Conservation (phyloP, 2,329 filamentous ascomycete genomes). For the Neofusicoccum ribis region DNA sequence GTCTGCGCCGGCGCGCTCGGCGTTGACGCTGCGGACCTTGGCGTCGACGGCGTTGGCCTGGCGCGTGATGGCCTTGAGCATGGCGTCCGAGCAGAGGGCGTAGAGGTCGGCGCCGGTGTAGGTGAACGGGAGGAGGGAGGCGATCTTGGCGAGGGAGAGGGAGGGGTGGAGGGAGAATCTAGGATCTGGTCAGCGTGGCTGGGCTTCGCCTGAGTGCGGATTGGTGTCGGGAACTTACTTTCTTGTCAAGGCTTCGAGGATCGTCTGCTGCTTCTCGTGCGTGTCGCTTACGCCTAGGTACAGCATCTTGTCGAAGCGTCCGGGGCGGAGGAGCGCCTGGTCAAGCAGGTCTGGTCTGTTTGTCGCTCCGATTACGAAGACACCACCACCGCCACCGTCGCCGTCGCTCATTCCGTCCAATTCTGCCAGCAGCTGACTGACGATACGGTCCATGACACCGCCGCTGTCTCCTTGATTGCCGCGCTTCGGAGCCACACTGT, state of each 20-base stretch:
- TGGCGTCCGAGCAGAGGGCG: constrained; percentile 93
- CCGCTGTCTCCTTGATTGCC: constrained; percentile 97
- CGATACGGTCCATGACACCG: constrained; percentile 97
- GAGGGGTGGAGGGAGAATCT: constrained; percentile 83
- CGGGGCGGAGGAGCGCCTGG: constrained; percentile 82
- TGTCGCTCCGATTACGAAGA: constrained; percentile 95
- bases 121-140: constrained; percentile 81
- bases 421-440: constrained; percentile 90
- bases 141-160: constrained; percentile 73
- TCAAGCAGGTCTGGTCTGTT: constrained; percentile 93
- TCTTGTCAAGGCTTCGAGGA: constrained; percentile 88
- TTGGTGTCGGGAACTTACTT: constrained; percentile 64
- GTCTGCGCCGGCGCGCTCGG: constrained; percentile 29
- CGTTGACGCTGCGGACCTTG: constrained; percentile 73
- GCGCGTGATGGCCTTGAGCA: constrained; percentile 96
- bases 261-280: constrained; percentile 92
- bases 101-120: constrained; percentile 98
- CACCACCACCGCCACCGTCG: constrained; percentile 73
- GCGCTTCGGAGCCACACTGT: constrained; percentile 92
- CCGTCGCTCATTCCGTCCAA: constrained; percentile 97
- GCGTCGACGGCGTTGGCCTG: constrained; percentile 81
- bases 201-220: no score
- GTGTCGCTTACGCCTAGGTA: constrained; percentile 96
- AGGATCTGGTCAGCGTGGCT: not conserved
- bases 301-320: constrained; percentile 97